Conservation (phyloP, 2,329 filamentous ascomycete genomes). For the Neofusicoccum sp. region DNA sequence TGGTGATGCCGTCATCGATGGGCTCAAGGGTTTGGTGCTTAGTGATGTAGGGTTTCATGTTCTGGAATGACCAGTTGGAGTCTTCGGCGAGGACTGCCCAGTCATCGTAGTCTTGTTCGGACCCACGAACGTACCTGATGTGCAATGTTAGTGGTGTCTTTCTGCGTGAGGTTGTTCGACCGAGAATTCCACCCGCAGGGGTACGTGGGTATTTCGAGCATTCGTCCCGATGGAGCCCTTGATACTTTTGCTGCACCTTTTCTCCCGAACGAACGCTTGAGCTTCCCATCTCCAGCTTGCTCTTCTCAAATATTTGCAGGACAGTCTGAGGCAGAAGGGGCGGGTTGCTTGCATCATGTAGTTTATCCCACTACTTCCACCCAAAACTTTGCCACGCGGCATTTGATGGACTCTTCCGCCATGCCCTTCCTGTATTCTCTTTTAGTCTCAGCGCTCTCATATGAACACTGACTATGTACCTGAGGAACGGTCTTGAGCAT, state of each 20-base stretch:
- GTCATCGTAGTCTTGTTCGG: conserved; percentile 18
- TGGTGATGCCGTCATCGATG: conserved; percentile 27
- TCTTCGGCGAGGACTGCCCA: conserved; percentile 19
- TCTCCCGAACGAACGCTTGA: no score
- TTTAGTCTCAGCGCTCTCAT: no score
- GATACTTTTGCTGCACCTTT: no score
- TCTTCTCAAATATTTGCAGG: no score
- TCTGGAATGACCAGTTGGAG: conserved; percentile 45
- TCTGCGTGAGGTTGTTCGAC: no score
- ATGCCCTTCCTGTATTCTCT: neutral
- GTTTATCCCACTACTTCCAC: conserved; percentile 39
- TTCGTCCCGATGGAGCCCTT: no score
- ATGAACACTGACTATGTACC: neutral
- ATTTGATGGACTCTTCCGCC: neutral
- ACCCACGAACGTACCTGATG: conserved; percentile 35
- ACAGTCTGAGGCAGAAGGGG: no score
- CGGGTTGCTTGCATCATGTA: conserved; percentile 12
- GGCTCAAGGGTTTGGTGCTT: conserved; percentile 39
- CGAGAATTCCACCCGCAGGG: conserved; percentile 2
- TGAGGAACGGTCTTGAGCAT: conserved; percentile 32
- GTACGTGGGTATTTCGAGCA: neutral
- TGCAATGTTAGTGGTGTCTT: neutral
- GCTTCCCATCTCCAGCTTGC: no score
- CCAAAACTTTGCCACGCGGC: conserved; percentile 30
- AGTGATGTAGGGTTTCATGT: conserved; percentile 46